Evolutionary conservation across 1,139 yeast species (phyloP).

Genomic region (Petasospora fabianii): DNA sequence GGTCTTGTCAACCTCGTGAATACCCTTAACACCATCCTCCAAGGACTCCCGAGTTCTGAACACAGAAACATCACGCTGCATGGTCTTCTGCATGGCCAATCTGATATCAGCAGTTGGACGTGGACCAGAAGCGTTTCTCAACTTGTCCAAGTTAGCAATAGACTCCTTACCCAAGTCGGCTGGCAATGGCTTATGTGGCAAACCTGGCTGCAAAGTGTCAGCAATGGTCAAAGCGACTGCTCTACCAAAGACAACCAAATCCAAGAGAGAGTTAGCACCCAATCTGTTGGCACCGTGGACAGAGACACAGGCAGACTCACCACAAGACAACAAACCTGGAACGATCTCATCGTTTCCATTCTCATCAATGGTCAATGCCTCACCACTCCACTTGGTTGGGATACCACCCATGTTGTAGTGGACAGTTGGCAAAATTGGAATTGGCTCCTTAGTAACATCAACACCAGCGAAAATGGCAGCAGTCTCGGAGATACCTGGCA

Average conservation of each 20-base stretch:
- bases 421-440: constrained; percentile 96
- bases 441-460: constrained; percentile 98
- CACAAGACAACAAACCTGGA: constrained; percentile 95
- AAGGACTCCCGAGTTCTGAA: constrained; percentile 92
- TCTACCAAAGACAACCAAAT: constrained; percentile 96
- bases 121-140: constrained; percentile 84
- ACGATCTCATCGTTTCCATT: constrained; percentile 89
- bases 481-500: constrained; percentile 99
- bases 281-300: constrained; percentile 99
- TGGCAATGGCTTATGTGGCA: constrained; percentile 76
- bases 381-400: constrained; percentile 97
- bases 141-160: constrained; percentile 81
- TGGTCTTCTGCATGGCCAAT: constrained; percentile 87
- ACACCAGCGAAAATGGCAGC: constrained; percentile 99
- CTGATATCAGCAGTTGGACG: constrained; percentile 85
- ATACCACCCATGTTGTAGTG: constrained; percentile 99
- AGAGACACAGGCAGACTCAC: constrained; percentile 99
- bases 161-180: constrained; percentile 88
- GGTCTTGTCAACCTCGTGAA: constrained; percentile 69
- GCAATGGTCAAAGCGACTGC: constrained; percentile 93
- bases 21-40: constrained; percentile 86
- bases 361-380: constrained; percentile 78
- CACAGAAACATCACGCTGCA: constrained; percentile 97
- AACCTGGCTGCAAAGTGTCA: constrained; percentile 82
- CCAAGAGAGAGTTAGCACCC: constrained; percentile 98